Evolutionary conservation across 2,329 filamentous ascomycete genomes (phyloP), one percentile per base, ranked within the genome.

Genomic region (Aspergillus sp.): DNA sequence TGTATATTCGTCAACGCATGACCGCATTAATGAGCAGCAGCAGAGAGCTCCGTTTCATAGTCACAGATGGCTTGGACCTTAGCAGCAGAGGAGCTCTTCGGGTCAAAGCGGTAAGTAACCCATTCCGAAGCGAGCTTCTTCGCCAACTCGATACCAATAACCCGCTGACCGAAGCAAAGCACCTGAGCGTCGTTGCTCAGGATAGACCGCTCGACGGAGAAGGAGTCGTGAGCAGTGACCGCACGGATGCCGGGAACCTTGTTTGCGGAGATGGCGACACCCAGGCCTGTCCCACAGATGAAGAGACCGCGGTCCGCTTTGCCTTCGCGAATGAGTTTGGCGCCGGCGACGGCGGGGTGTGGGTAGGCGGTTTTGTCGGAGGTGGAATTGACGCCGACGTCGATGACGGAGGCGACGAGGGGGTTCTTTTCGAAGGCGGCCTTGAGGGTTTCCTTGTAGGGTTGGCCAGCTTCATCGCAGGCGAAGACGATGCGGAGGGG

Each of bases 221-320:
- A 95, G 56, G 83, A 84, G 65, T 94, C 89, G 66, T 95, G 89
- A 1, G 89, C 89, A 4, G 88, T 94, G 15, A 94, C 89, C n/a
- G 89, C 89, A 20, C 88, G 77, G 52, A 94, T 82, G 5, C 88
- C 88, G 48, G 83, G 84, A 54, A 94, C 82, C 69, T 94, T 94
- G 77, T 94, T 94, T 56, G 89, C 89, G n/a, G 81, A 74, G 64
- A 94, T 94, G 59, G 89, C 88, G 6, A 95, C 89, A 17, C 89
- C 89, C 6, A 95, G 78, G 0, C 89, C 89, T 0, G 89, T 94
- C 2, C 89, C 88, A 71, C 88, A 94, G 72, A 94, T 88, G 55
- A 70, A 69, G 33, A 94, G 75, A 0, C 87, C 88, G 46, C 88
- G 84, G 69, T 94, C 88, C 45, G 80, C 85, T 60, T 74, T 71